Percentiles rank a stretch among this genome's conserved stretches.
Evolutionary conservation across 371 early-diverging fungal genomes (phyloP).

Genomic region (Mucor indicus): DNA sequence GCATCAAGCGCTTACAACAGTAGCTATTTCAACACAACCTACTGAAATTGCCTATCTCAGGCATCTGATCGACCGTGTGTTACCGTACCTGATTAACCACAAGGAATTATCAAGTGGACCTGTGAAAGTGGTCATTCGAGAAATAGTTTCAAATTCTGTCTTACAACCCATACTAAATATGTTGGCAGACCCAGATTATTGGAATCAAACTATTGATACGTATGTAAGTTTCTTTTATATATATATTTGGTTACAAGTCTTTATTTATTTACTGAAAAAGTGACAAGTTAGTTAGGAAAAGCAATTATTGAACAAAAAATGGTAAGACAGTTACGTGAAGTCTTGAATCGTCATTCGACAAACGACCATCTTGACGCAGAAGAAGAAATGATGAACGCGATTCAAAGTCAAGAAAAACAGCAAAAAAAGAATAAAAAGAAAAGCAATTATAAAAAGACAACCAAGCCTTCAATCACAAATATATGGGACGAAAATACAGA

Average conservation of each 20-base stretch:
- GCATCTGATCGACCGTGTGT: conserved; percentile 53
- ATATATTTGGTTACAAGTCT: not conserved
- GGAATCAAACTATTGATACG: conserved; percentile 73
- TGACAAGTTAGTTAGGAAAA: conserved; percentile 43
- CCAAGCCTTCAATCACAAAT: conserved; percentile 3
- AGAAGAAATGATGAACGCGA: conserved; percentile 16
- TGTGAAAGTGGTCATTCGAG: conserved; percentile 66
- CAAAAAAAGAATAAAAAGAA: not conserved
- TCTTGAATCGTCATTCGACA: conserved; percentile 61
- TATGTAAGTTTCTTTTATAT: conserved; percentile 41
- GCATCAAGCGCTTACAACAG: conserved; percentile 59
- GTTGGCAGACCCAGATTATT: conserved; percentile 81
- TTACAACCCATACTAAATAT: conserved; percentile 70
- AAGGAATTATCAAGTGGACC: conserved; percentile 56
- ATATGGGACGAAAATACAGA: conserved; percentile 11
- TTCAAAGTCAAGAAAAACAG: not conserved
- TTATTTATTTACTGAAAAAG: conserved; percentile 1
- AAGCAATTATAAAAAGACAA: not conserved
- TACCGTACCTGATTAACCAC: conserved; percentile 59
- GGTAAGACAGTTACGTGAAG: conserved; percentile 71
- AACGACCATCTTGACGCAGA: conserved; percentile 29
- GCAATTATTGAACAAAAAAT: conserved; percentile 69
- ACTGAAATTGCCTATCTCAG: conserved; percentile 70
- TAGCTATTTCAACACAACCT: conserved; percentile 38
- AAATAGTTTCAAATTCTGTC: conserved; percentile 69